Conservation (phyloP, 495 filamentous ascomycete species). For the Poronia punctata region DNA sequence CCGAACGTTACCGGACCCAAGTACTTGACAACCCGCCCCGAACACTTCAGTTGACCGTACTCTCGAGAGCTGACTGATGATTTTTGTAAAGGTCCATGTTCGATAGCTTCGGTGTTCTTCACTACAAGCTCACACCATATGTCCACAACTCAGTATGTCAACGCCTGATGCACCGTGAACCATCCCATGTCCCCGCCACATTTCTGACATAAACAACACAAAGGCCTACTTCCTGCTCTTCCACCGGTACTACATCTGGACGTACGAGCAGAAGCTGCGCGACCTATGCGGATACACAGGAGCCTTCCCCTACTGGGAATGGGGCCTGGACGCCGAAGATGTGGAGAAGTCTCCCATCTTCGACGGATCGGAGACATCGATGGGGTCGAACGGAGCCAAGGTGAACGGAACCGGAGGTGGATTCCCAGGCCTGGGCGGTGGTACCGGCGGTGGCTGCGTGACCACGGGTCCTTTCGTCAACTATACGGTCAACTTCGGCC, state of each 20-base stretch:
- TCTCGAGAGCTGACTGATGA: not conserved
- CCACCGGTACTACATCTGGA: constrained; percentile 32
- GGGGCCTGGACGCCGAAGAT: constrained; percentile 30
- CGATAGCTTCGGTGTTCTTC: constrained; percentile 26
- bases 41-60: not conserved
- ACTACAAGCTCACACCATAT: constrained; percentile 27
- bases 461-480: constrained; percentile 26
- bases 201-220: no score
- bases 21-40: constrained; percentile 5
- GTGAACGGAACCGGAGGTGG: constrained; percentile 5
- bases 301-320: constrained; percentile 37
- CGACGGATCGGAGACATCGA: constrained; percentile 24
- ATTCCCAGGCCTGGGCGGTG: constrained; percentile 18
- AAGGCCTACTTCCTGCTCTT: constrained; percentile 35
- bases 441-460: constrained; percentile 30
- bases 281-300: constrained; percentile 31
- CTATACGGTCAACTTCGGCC: constrained; percentile 35
- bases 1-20: constrained; percentile 25
- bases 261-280: constrained; percentile 32
- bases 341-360: constrained; percentile 29
- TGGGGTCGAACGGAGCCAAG: constrained; percentile 27
- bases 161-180: not conserved
- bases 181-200: no score
- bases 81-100: constrained; percentile 16
- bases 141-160: constrained; percentile 31